These are phyloP conservation scores for Termitomyces sp. DNA, from an alignment of 768 basidiomycete genomes.

Conservation along the genomic window DNA sequence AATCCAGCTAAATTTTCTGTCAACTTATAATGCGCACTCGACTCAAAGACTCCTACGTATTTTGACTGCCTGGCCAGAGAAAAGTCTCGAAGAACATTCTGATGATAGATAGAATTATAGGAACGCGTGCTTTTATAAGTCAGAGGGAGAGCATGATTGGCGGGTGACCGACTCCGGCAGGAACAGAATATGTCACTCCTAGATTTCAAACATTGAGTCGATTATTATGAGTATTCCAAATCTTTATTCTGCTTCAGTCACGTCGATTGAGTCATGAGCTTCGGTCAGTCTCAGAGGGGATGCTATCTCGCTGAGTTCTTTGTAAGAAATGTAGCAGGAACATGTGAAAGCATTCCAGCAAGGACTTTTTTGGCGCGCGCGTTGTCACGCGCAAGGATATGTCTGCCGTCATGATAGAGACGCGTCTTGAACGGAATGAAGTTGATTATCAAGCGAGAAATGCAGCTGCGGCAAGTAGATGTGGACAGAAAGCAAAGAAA, in stretches of 20 bases:
- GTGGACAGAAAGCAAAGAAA: neutral
- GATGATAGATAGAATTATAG: neutral
- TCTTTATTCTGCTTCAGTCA: conserved; percentile 54
- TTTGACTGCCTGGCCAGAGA: neutral
- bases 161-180: conserved; percentile 49
- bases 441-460: conserved; percentile 32
- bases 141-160: conserved; percentile 45
- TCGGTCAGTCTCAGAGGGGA: conserved; percentile 12
- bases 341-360: conserved; percentile 49
- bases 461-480: conserved; percentile 12
- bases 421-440: conserved; percentile 43
- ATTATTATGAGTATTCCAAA: neutral
- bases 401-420: conserved; percentile 37
- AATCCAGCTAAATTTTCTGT: conserved; percentile 33
- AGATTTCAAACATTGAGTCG: neutral
- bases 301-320: conserved; percentile 10
- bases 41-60: neutral
- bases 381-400: conserved; percentile 48
- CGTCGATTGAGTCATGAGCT: conserved; percentile 40
- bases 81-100: neutral
- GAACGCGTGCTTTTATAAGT: conserved; percentile 45
- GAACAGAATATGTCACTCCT: conserved; percentile 47
- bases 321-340: conserved; percentile 34
- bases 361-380: conserved; percentile 52
- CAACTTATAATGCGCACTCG: neutral